Conservation (phyloP, 345 rosid species). For the Salix brachista region DNA sequence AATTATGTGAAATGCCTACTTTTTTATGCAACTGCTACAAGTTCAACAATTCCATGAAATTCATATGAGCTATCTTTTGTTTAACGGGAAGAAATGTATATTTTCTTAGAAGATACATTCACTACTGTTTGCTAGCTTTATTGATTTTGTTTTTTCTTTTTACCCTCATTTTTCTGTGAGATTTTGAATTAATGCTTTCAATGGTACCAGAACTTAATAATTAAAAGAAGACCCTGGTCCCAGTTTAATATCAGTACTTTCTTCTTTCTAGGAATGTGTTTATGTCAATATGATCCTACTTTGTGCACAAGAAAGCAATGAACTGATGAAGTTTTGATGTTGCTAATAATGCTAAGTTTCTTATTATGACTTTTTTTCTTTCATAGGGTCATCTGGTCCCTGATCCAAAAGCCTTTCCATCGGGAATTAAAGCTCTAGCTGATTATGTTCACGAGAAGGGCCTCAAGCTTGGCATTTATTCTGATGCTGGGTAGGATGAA, state of each 20-base stretch:
- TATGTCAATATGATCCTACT: no score
- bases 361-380: conserved; percentile 19
- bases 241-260: not conserved
- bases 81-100: not conserved
- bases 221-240: not conserved
- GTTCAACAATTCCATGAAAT: no score
- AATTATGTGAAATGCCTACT: no score
- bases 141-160: not conserved
- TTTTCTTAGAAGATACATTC: no score
- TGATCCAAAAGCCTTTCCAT: conserved; percentile 75
- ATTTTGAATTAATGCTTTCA: not conserved
- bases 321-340: not conserved
- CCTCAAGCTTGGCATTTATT: conserved; percentile 96
- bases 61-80: not conserved
- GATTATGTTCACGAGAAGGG: conserved; percentile 78
- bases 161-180: not conserved
- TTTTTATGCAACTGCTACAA: no score
- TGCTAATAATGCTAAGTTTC: not conserved
- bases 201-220: not conserved
- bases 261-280: not conserved
- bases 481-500: conserved; percentile 93
- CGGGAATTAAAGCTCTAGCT: conserved; percentile 81
- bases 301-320: no score
- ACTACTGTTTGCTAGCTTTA: not conserved
- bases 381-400: conserved; percentile 74